phyloP scores from a whole-genome alignment of 805 yeast species.

The Wickerhamomyces silvicola region DNA sequence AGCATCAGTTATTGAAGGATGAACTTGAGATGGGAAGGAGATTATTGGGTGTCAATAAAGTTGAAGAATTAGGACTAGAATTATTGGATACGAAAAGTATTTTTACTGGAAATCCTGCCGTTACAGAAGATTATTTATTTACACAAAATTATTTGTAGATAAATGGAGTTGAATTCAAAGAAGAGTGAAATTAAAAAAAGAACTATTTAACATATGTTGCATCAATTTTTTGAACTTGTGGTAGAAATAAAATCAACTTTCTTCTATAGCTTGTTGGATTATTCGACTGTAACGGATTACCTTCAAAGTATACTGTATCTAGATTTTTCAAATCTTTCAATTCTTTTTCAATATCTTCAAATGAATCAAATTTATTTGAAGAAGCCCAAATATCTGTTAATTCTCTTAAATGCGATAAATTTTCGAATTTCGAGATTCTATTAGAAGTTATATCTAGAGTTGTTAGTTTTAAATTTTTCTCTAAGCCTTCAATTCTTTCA shows the following conservation, averaged over 20 bases:
- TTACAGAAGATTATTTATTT: conserved; percentile 53
- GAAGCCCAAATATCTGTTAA: conserved; percentile 95
- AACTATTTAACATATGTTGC: conserved; percentile 60
- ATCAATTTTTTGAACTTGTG: conserved; percentile 75
- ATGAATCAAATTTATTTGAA: conserved; percentile 59
- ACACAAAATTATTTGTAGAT: conserved; percentile 50
- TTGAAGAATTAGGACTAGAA: conserved; percentile 53
- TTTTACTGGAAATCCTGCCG: conserved; percentile 32
- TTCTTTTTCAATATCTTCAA: conserved; percentile 62
- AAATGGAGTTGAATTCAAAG: conserved; percentile 44
- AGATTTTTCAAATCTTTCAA: conserved; percentile 55
- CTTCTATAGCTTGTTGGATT: conserved; percentile 82
- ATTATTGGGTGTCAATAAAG: conserved; percentile 59
- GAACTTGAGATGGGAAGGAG: conserved; percentile 78
- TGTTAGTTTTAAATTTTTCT: conserved; percentile 55
- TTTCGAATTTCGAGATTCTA: conserved; percentile 51
- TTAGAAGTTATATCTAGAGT: conserved; percentile 83
- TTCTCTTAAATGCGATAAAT: conserved; percentile 55
- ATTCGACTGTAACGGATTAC: conserved; percentile 74
- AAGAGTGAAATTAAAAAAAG: background rate
- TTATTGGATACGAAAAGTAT: conserved; percentile 52
- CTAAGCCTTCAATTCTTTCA: conserved; percentile 68
- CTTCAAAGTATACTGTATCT: conserved; percentile 90
- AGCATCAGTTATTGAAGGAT: conserved; percentile 54
- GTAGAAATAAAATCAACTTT: conserved; percentile 66